Evolutionary conservation across 148 eudicot genomes (phyloP).

Genomic region (Selenicereus undatus): DNA sequence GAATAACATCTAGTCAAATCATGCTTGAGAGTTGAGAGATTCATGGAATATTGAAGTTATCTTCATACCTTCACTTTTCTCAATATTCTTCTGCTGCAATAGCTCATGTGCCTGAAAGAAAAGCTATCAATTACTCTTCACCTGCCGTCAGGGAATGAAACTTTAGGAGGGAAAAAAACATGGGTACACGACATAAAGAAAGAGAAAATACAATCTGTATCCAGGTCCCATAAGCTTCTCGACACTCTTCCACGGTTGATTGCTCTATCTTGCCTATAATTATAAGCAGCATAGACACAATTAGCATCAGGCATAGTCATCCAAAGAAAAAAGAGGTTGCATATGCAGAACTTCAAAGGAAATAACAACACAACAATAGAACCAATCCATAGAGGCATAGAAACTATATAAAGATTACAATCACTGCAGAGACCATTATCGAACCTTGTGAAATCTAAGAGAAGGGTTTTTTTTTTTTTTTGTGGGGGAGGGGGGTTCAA

Average conservation of each 20-base stretch:
- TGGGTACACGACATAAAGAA: constrained; percentile 12
- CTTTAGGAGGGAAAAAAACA: not conserved
- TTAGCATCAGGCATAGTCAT: constrained; percentile 11
- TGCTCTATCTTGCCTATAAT: constrained; percentile 84
- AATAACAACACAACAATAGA: not conserved
- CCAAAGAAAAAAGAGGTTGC: not conserved
- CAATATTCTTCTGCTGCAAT: constrained; percentile 60
- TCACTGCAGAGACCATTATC: not conserved
- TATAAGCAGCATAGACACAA: not conserved
- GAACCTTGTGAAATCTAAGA: too few relatives aligned
- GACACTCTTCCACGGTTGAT: constrained; percentile 78
- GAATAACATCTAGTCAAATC: constrained; percentile 1
- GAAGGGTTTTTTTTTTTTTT: too few relatives aligned
- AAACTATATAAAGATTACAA: not conserved
- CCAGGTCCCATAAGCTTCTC: constrained; percentile 73
- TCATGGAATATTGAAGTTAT: constrained; percentile 3
- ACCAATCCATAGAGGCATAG: not conserved
- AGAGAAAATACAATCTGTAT: constrained; percentile 58
- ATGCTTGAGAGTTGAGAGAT: not conserved
- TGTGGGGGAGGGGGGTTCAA: too few relatives aligned
- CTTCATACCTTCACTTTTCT: constrained; percentile 50
- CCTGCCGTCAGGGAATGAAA: constrained; percentile 18
- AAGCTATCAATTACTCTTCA: constrained; percentile 13
- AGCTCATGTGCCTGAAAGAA: constrained; percentile 74
- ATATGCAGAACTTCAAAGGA: not conserved